Base-by-base conservation (phyloP, 192 early-diverging fungal genomes). In the Coemansia sp. region DNA sequence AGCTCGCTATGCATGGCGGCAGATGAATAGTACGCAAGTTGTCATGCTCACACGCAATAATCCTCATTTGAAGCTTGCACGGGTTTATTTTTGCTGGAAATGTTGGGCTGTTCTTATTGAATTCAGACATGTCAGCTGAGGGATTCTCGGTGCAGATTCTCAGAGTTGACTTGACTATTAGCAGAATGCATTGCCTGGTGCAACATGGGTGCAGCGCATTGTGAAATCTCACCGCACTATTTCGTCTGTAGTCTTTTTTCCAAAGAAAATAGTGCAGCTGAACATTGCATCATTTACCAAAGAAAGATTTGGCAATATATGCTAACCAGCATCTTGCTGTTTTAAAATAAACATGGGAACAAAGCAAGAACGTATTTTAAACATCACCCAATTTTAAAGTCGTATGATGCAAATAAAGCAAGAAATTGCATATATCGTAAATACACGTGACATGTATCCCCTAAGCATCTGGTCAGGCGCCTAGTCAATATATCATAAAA, bases 11-110 rank as follows among this genome's bases (percentile, higher is more conserved):
- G 54, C 54, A 56, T 56, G 54, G 28, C 20, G 28, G 34, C n/a
- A 17, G 28, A 21, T 36, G 54, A 56, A 56, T 56, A 56, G 54
- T 56, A 37, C 34, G 38, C 54, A 36, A 5, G 28, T 36, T 36
- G 28, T 56, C 10, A 38, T 56, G 54, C 54, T 56, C 54, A 20
- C 54, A 56, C 54, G 54, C 54, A 56, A 21, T 18, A 54, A 54
- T 26, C n/a, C 26, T 11, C 28, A 24, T 28, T 26, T 44, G 25
- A 21, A 25, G 25, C 26, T 54, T 24, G 26, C 52, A 44, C 14
- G 14, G 40, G 40, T 8, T 34, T 34, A 34, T 34, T 34, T 34
- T 34, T 44, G 40, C 14, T 44, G 40, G 40, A 44, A 44, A 44
- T 15, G 15, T 44, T 44, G 14, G 14, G 14, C 15, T 44, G 40